These are phyloP conservation scores for Coix lacrymajobi DNA, from an alignment of 176 grass and related monocot genomes.

Conservation along the genomic window DNA sequence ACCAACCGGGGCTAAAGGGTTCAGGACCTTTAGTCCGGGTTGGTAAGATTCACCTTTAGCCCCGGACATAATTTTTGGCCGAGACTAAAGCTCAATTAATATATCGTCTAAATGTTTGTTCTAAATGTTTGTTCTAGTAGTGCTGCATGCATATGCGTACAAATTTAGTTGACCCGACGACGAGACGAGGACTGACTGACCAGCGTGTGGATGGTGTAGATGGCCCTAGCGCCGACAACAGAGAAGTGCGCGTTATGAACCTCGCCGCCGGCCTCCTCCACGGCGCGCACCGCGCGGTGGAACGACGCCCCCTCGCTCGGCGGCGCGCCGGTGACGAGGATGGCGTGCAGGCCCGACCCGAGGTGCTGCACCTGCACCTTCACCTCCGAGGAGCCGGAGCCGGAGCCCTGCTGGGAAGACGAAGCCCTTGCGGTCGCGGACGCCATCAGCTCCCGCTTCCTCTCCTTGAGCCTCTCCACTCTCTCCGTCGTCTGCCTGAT, in stretches of 20 bases:
- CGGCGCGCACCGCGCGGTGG: slow-evolving; percentile 43
- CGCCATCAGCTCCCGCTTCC: slow-evolving; percentile 49
- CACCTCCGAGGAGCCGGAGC: slow-evolving; percentile 22
- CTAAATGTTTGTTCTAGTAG: too few species aligned
- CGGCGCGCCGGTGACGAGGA: slow-evolving; percentile 37
- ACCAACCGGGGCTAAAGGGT: too few species aligned
- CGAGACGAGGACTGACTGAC: slow-evolving; percentile 36
- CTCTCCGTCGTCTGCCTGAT: slow-evolving; percentile 50
- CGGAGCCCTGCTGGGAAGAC: neutral
- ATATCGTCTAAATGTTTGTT: too few species aligned
- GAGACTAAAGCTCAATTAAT: too few species aligned
- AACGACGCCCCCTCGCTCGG: slow-evolving; percentile 35
- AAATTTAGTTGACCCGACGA: neutral
- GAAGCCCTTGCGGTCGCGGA: neutral
- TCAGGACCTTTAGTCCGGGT: too few species aligned
- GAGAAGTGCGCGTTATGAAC: slow-evolving; percentile 77
- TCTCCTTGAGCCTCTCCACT: slow-evolving; percentile 55
- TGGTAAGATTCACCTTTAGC: too few species aligned
- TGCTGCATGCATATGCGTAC: neutral
- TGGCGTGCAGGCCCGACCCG: slow-evolving; percentile 44
- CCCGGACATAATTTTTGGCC: too few species aligned
- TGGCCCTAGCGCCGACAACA: slow-evolving; percentile 33
- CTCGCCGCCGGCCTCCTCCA: slow-evolving; percentile 59
- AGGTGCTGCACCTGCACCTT: slow-evolving; percentile 63
- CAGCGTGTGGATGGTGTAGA: slow-evolving; percentile 67